phyloP scores from a whole-genome alignment of 441 rosid species.

The Gossypium armourianum region DNA sequence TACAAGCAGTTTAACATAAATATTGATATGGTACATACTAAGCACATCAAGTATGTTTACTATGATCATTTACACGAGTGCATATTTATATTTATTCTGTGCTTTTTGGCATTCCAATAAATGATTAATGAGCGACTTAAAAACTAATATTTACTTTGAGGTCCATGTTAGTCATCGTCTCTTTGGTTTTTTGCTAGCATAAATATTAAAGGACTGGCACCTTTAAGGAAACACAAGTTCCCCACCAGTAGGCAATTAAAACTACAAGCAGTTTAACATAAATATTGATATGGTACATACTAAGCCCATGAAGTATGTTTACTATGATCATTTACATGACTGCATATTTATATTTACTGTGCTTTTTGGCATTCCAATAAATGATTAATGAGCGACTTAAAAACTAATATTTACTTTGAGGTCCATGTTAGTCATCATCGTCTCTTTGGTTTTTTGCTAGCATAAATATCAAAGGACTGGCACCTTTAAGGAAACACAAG shows the following conservation, averaged over 20 bases:
- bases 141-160: background rate
- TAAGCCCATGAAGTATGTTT: background rate
- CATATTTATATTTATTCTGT: background rate
- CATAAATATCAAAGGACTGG: background rate
- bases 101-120: background rate
- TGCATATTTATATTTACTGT: background rate
- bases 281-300: background rate
- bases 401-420: background rate
- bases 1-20: background rate
- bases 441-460: background rate
- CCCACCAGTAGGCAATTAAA: background rate
- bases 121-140: background rate
- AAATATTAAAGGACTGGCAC: background rate
- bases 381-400: background rate
- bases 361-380: background rate
- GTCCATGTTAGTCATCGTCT: background rate
- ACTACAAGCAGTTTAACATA: background rate
- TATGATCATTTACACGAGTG: background rate
- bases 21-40: background rate
- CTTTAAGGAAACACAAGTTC: background rate
- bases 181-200: background rate
- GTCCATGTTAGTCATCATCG: background rate
- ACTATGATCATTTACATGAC: background rate
- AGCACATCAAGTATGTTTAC: background rate
- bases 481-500: background rate